These are phyloP conservation scores for Curvularia spicifera DNA, from an alignment of 2,329 filamentous ascomycete genomes.

Conservation along the genomic window DNA sequence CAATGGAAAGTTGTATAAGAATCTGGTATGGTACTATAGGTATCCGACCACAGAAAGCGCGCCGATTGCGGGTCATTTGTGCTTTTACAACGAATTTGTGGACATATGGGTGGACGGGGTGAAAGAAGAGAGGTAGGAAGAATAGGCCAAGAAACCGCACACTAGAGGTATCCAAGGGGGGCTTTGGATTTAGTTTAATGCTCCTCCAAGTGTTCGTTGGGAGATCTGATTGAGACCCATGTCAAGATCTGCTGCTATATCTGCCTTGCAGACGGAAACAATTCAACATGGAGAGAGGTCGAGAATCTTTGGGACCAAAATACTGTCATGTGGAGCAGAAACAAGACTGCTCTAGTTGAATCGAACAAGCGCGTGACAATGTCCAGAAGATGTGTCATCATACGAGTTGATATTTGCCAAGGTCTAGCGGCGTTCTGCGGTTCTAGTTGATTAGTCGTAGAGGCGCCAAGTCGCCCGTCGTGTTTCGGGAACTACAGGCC, in stretches of 20 bases:
- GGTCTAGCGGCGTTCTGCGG: neutral
- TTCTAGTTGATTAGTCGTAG: neutral
- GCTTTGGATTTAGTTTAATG: neutral
- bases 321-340: neutral
- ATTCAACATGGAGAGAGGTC: neutral
- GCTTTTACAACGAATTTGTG: slow-evolving; percentile 73
- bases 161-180: neutral
- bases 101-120: slow-evolving; percentile 65
- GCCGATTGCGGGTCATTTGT: slow-evolving; percentile 62
- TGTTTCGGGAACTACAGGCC: neutral
- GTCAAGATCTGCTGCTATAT: neutral
- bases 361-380: neutral
- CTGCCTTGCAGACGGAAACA: neutral
- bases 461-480: neutral
- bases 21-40: slow-evolving; percentile 69
- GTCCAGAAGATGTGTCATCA: neutral
- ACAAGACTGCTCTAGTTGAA: neutral
- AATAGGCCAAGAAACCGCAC: too few species aligned
- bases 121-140: slow-evolving; percentile 36
- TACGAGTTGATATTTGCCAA: neutral
- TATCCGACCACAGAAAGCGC: slow-evolving; percentile 64
- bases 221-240: neutral
- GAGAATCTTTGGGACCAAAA: neutral
- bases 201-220: neutral
- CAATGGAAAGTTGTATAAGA: slow-evolving; percentile 53